Percentiles rank a stretch among this genome's conserved stretches.
phyloP scores from a whole-genome alignment of 176 grass and related monocot species.

The Juncus effusus region DNA sequence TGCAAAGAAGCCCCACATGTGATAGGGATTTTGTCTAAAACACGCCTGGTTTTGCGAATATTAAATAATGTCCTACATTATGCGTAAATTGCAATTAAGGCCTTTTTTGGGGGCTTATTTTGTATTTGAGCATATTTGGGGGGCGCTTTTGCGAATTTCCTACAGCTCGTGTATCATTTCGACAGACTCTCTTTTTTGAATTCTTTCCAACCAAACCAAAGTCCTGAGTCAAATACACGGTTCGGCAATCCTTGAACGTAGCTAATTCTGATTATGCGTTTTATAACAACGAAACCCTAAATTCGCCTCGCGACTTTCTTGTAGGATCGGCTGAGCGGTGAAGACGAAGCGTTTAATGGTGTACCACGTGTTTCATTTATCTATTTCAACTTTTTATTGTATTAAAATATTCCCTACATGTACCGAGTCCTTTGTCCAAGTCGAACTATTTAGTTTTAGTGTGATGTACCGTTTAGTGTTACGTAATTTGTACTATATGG shows the following conservation, averaged over 20 bases:
- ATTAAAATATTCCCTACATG: not conserved
- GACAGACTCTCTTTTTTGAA: too few relatives aligned
- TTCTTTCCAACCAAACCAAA: too few relatives aligned
- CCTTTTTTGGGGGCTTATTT: too few relatives aligned
- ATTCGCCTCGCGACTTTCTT: slow-evolving; percentile 27
- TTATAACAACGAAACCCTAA: slow-evolving; percentile 19
- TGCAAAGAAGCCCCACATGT: too few relatives aligned
- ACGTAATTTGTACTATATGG: slow-evolving; percentile 9
- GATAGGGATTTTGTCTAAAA: too few relatives aligned
- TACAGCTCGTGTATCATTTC: too few relatives aligned
- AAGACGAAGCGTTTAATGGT: slow-evolving; percentile 24
- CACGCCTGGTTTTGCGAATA: too few relatives aligned
- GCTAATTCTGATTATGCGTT: slow-evolving; percentile 20
- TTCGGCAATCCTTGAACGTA: slow-evolving; percentile 28
- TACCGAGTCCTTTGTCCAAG: not conserved
- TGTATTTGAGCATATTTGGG: too few relatives aligned
- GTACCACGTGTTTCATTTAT: slow-evolving; percentile 6
- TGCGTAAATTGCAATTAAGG: too few relatives aligned
- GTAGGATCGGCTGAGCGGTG: slow-evolving; percentile 17
- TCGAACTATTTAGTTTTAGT: not conserved
- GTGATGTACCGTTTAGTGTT: slow-evolving; percentile 5
- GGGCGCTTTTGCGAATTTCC: too few relatives aligned
- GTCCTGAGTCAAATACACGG: not conserved
- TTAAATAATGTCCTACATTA: too few relatives aligned
- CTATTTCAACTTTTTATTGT: slow-evolving; percentile 15